Evolutionary conservation across 2,329 filamentous ascomycete species (phyloP), one percentile per base, ranked within the genome.

Genomic region (Ciborinia camelliae): DNA sequence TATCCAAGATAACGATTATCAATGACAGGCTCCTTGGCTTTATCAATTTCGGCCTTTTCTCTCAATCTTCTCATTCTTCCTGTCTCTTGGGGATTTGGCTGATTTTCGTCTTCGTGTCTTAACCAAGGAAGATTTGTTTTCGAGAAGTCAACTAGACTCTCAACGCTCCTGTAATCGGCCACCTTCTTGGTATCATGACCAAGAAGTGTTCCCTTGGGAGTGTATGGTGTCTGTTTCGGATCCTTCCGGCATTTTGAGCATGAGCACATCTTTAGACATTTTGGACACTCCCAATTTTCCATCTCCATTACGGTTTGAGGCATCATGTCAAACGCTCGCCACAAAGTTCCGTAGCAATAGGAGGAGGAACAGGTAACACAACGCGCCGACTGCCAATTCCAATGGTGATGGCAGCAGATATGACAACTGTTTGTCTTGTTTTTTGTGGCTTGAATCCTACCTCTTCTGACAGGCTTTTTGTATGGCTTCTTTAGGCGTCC

Each of bases 271-370:
- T 88, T 87, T 28, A 85, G 81, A 75, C 95, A 99, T 73, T 89
- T 91, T 0, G 95, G 95, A 69, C 95, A 99, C 72, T 89, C 85
- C 94, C 95, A 99, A 55, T 87, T 81, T 68, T 88, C 85, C 68
- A 91, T 83, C 73, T 96, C 88, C 83, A 97, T 89, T 0, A 93
- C 86, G 26, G 86, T 81, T 71, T 94, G 86, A 0, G 95, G 95
- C 84, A 92, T 90, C 75, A 92, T 85, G 75, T 98, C 94, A 73
- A 97, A 97, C 0, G 91, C 93, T 63, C 95, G 84, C 77, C 92
- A 98, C 1, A 99, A 81, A 20, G 90, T 90, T n/a, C 94, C 94
- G 73, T 96, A 99, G 76, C 95, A 98, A 75, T 96, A 99, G 0
- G 85, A 86, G 63, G 90, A 82, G 15, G 83, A 81, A 73, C 95